These are phyloP conservation scores for Vaccinium vitisidaea DNA, from an alignment of 148 eudicot species.

Conservation along the genomic window DNA sequence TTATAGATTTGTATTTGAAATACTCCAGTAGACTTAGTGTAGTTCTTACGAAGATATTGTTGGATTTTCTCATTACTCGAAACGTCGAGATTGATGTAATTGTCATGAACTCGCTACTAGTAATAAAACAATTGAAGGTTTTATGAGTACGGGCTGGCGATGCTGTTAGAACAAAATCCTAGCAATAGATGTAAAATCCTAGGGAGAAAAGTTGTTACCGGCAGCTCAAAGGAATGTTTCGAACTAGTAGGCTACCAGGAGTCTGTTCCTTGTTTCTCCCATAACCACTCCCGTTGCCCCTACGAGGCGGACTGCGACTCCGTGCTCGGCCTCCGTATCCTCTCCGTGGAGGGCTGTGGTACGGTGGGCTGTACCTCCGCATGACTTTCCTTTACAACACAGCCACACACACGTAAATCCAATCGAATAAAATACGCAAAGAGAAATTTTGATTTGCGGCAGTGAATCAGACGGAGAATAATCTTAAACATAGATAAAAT, in stretches of 20 bases:
- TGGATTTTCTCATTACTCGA: no score
- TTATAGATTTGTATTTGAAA: no score
- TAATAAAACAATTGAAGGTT: no score
- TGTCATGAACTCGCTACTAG: no score
- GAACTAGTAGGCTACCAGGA: constrained; percentile 64
- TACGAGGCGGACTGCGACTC: constrained; percentile 11
- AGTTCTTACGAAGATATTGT: no score
- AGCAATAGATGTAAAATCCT: no score
- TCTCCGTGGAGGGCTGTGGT: constrained; percentile 62
- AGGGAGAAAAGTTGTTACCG: constrained; percentile 37
- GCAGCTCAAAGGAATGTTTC: constrained; percentile 69
- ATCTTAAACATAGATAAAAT: background rate
- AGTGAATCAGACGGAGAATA: background rate
- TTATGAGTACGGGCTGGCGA: no score
- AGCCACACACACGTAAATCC: background rate
- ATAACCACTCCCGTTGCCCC: constrained; percentile 56
- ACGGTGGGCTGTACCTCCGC: constrained; percentile 71
- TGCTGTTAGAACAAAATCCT: no score
- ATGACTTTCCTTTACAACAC: constrained; percentile 34
- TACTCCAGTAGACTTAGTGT: no score
- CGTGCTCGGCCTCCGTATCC: background rate
- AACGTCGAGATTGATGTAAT: no score
- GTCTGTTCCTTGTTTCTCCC: constrained; percentile 58
- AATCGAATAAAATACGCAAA: background rate
- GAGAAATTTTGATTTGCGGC: background rate